Percentiles rank a stretch among this genome's conserved stretches.
Conservation (phyloP, 805 yeast genomes). For the Candida insectorum region DNA sequence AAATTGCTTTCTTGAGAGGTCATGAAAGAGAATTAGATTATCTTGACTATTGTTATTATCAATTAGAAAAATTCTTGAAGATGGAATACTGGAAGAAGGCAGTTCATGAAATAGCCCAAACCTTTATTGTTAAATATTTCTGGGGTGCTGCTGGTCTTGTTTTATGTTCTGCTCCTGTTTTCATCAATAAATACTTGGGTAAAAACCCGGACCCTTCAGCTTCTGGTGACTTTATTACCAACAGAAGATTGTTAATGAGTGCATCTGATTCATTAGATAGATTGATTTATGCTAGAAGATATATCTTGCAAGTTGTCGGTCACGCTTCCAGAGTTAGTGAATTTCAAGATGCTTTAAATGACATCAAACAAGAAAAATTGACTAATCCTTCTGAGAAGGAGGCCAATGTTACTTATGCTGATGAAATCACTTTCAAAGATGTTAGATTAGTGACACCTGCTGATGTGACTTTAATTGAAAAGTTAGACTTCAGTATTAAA, state of each 20-base stretch:
- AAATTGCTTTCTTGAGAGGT: slow-evolving; percentile 81
- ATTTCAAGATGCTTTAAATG: slow-evolving; percentile 61
- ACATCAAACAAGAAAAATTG: slow-evolving; percentile 30
- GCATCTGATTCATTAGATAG: slow-evolving; percentile 89
- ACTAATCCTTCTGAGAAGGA: not conserved
- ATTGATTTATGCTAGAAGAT: slow-evolving; percentile 79
- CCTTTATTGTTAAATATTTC: slow-evolving; percentile 83
- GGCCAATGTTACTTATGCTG: slow-evolving; percentile 30
- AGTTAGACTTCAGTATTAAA: slow-evolving; percentile 66
- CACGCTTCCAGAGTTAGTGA: slow-evolving; percentile 72
- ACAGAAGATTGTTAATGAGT: slow-evolving; percentile 75
- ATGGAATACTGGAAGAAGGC: slow-evolving; percentile 74
- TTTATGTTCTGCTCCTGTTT: slow-evolving; percentile 85
- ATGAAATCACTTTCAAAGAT: slow-evolving; percentile 65
- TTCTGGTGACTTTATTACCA: slow-evolving; percentile 85
- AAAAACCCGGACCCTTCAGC: slow-evolving; percentile 40
- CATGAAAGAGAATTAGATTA: slow-evolving; percentile 74
- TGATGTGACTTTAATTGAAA: slow-evolving; percentile 65
- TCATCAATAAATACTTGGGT: slow-evolving; percentile 55
- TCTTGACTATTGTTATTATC: slow-evolving; percentile 77
- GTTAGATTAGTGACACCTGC: slow-evolving; percentile 87
- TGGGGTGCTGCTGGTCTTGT: slow-evolving; percentile 96
- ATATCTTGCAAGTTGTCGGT: slow-evolving; percentile 78
- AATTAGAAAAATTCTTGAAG: slow-evolving; percentile 72
- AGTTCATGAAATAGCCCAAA: slow-evolving; percentile 79